Conservation (phyloP, 441 rosid genomes). For the Dalechampia spathulata region DNA sequence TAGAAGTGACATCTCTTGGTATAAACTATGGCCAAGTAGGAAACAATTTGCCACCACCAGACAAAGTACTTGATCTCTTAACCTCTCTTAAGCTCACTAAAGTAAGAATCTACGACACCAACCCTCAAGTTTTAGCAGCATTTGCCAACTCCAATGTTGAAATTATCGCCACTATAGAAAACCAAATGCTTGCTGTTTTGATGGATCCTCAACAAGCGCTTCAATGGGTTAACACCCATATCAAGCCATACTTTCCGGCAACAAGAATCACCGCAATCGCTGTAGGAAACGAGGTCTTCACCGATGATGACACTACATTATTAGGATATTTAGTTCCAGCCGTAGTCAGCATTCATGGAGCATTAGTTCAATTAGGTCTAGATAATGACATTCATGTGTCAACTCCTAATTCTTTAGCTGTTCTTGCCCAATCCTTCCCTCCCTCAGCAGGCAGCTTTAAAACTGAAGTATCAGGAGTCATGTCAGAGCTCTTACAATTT, state of each 20-base stretch:
- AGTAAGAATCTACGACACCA: slow-evolving; percentile 44
- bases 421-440: slow-evolving; percentile 52
- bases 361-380: slow-evolving; percentile 38
- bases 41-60: slow-evolving; percentile 40
- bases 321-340: slow-evolving; percentile 38
- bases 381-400: slow-evolving; percentile 46
- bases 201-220: slow-evolving; percentile 35
- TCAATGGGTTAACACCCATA: slow-evolving; percentile 31
- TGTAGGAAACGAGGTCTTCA: slow-evolving; percentile 47
- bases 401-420: slow-evolving; percentile 50
- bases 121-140: slow-evolving; percentile 34
- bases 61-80: slow-evolving; percentile 31
- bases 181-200: slow-evolving; percentile 30
- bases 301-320: slow-evolving; percentile 22
- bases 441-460: slow-evolving; percentile 61
- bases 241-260: slow-evolving; percentile 33
- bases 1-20: slow-evolving; percentile 42
- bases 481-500: slow-evolving; percentile 49
- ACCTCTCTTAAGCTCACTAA: slow-evolving; percentile 34
- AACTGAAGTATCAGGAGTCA: slow-evolving; percentile 32
- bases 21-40: slow-evolving; percentile 55
- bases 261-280: slow-evolving; percentile 40
- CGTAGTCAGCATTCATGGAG: slow-evolving; percentile 26
- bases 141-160: slow-evolving; percentile 38
- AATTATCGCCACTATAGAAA: slow-evolving; percentile 39